Conservation (phyloP, 495 filamentous ascomycete genomes). For the Astrothelium subdiscretum region DNA sequence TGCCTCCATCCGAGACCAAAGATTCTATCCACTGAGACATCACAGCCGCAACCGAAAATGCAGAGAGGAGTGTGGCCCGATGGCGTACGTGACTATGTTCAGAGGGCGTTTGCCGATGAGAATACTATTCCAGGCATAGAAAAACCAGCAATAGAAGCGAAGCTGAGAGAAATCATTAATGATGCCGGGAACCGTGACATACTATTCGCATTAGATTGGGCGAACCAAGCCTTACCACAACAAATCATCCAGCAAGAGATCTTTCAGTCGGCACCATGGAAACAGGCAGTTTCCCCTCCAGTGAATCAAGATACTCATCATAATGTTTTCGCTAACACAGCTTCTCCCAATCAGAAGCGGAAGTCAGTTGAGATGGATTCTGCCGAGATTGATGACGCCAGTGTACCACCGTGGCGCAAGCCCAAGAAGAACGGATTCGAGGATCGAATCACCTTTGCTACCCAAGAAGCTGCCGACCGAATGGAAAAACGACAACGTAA, state of each 20-base stretch:
- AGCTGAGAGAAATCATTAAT: constrained; percentile 76
- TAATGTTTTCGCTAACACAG: not conserved
- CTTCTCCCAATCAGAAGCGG: constrained; percentile 50
- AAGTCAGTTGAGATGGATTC: constrained; percentile 54
- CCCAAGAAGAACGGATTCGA: constrained; percentile 50
- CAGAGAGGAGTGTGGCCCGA: constrained; percentile 63
- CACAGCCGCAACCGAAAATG: constrained; percentile 20
- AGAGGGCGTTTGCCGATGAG: constrained; percentile 65
- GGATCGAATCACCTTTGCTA: constrained; percentile 57
- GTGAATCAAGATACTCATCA: not conserved
- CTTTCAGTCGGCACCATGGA: not conserved
- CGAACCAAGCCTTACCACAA: constrained; percentile 73
- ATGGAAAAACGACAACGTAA: constrained; percentile 49
- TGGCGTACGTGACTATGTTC: constrained; percentile 69
- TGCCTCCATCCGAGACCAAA: not conserved
- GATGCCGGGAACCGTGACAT: constrained; percentile 57
- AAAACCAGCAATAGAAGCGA: constrained; percentile 62
- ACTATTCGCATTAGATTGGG: constrained; percentile 70
- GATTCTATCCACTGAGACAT: constrained; percentile 10
- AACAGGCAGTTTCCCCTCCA: not conserved
- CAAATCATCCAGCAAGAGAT: constrained; percentile 63
- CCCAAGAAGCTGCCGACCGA: constrained; percentile 20
- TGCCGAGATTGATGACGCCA: constrained; percentile 5
- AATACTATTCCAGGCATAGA: constrained; percentile 54
- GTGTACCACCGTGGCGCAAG: constrained; percentile 54